A percentile compares a stretch with the other conserved stretches of the same genome.
Evolutionary conservation across 2,329 filamentous ascomycete species (phyloP).

Genomic region (Fusarium newnesense): DNA sequence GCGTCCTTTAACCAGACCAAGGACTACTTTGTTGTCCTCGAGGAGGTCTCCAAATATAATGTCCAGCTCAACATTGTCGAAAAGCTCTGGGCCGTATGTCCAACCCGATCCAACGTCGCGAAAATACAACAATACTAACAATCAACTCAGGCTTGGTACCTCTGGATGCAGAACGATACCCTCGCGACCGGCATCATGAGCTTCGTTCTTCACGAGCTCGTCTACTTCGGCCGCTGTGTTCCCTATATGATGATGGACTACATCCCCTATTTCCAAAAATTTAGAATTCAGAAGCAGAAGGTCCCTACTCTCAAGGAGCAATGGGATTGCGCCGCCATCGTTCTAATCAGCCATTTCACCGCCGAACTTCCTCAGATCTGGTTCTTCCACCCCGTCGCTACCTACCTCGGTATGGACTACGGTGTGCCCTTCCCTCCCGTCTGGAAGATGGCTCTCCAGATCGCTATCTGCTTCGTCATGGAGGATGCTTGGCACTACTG

Average conservation of each 20-base stretch:
- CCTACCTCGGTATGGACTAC: conserved; percentile 89
- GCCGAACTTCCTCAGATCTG: conserved; percentile 98
- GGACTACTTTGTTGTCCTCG: conserved; percentile 67
- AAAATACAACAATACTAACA: conserved; percentile 31
- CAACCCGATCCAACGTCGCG: conserved; percentile 10
- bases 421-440: conserved; percentile 88
- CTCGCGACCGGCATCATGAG: conserved; percentile 98
- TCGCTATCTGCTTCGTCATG: conserved; percentile 92
- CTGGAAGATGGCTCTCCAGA: conserved; percentile 90
- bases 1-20: conserved; percentile 60
- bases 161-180: conserved; percentile 97
- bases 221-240: conserved; percentile 92
- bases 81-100: conserved; percentile 84
- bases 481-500: conserved; percentile 99
- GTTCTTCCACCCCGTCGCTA: conserved; percentile 97
- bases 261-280: conserved; percentile 88
- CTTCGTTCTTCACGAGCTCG: conserved; percentile 90
- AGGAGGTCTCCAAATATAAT: conserved; percentile 77
- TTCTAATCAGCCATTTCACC: conserved; percentile 95
- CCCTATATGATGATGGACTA: conserved; percentile 94
- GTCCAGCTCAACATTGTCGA: conserved; percentile 87
- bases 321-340: conserved; percentile 91
- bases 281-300: conserved; percentile 93
- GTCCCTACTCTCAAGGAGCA: conserved; percentile 93
- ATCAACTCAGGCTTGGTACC: conserved; percentile 81